Evolutionary conservation across 495 filamentous ascomycete genomes (phyloP), one percentile per base, ranked within the genome.

Genomic region (Penicillium mononematosum): DNA sequence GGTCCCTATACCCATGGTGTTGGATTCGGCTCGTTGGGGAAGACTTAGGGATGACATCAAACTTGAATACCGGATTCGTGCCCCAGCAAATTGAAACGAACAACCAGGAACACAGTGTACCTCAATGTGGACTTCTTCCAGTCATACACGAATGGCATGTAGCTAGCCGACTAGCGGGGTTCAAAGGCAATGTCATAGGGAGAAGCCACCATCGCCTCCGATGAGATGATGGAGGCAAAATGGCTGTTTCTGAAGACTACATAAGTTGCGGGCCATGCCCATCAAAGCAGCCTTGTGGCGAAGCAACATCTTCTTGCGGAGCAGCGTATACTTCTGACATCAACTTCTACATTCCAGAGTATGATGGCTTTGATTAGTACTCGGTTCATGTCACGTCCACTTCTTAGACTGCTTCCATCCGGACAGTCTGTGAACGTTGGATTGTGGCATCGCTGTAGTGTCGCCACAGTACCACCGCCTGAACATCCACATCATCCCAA

Each of bases 401-500:
- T 58, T n/a, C 14, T 38, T 29, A 31, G 59, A 19, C 24, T 56
- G 36, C n/a, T 49, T 11, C 55, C 48, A 17, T 24, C 45, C 4
- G 38, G 46, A 25, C 45, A 48, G 44, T 53, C 47, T 14, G 32
- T 44, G 27, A 42, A 44, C n/a, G n/a, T 61, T 20, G 50, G 46
- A 22, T 16, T 48, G 12, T 42, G 44, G 48, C 25, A 50, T 42
- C 38, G 56, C 8, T 36, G 49, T 43, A 43, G 50, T 22, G 25
- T 66, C 43, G 60, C 60, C 47, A 63, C 58, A 16, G 50, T 50
- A 43, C 45, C 66, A 77, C 58, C 53, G 7, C 14, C 48, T 3
- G 7, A 16, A 43, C 31, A 27, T 9, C 41, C 29, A 7, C 38
- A 34, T 4, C 61, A 85, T 61, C 70, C 69, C 34, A 88, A 87